Conservation (phyloP, 1,284 basidiomycete species). For the Porogramme epimiltina region DNA sequence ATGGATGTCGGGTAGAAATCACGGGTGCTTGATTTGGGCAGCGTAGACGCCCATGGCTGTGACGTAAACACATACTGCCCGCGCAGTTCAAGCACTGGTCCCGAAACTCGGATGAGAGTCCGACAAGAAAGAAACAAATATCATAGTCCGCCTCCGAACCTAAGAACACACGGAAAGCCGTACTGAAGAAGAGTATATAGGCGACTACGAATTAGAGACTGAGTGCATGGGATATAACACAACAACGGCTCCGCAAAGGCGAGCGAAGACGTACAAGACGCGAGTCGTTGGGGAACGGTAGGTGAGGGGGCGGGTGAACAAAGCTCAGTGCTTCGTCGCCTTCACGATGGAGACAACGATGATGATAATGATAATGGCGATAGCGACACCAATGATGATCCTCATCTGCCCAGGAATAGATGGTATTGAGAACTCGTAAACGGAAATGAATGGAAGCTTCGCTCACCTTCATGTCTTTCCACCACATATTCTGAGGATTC, state of each 20-base stretch:
- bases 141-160: slow-evolving; percentile 17
- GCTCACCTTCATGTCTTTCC: slow-evolving; percentile 96
- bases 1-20: no score
- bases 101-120: no score
- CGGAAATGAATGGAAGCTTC: neutral
- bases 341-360: slow-evolving; percentile 93
- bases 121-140: slow-evolving; percentile 1
- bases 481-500: slow-evolving; percentile 78
- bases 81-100: no score
- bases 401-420: slow-evolving; percentile 64
- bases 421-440: neutral
- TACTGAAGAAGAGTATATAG: slow-evolving; percentile 12
- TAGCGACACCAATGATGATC: slow-evolving; percentile 85
- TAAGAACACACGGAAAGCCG: slow-evolving; percentile 21
- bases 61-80: no score
- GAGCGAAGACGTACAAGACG: slow-evolving; percentile 18
- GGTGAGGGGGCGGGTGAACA: neutral
- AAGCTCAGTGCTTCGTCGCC: slow-evolving; percentile 55
- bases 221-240: slow-evolving; percentile 25
- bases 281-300: slow-evolving; percentile 13
- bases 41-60: no score
- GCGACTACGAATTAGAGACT: slow-evolving; percentile 21
- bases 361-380: slow-evolving; percentile 88
- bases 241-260: slow-evolving; percentile 23
- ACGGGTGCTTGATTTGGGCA: no score